Base-by-base conservation (phyloP, 2,329 filamentous ascomycete genomes). In the Diatrype stigma region DNA sequence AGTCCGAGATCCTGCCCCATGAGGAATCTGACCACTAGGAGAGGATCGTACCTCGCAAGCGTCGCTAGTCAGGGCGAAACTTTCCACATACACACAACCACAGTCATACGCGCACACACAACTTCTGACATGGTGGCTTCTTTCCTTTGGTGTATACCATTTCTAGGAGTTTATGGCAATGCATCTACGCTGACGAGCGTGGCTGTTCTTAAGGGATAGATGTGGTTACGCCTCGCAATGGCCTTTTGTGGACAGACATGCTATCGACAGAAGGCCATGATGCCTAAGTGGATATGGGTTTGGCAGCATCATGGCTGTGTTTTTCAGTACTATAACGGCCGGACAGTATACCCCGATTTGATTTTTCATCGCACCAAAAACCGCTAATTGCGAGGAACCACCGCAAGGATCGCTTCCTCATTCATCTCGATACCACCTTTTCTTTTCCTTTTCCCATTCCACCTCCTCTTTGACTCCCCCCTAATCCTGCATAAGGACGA, bases 1-100 rank as follows among this genome's bases (percentile, higher is more conserved):
- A 61, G 44, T 65, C 63, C 4, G 58, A 58, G 38, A 56, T 56
- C 37, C 45, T 66, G 45, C 53, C 62, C 10, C 57, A 61, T 35
- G 61, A 57, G 19, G 60, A 63, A 21, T 54, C 57, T 11, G 56
- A 59, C 11, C 17, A 23, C 17, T 38, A 11, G 19, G 7, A 21
- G 30, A 14, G n/a, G 1, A 6, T n/a, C n/a, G n/a, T 2, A 21
- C 8, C 16, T 44, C 10, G 12, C 19, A 10, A 19, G 10, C 6
- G n/a, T 17, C 4, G 5, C 40, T 14, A 11, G 12, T 44, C 23
- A 11, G n/a, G 19, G 21, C 19, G 40, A 16, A 14, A 17, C 30
- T 34, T 7, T 34, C 30, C 7, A 34, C 30, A 34, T 14, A 34
- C 30, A 34, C 7, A 7, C n/a, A n/a, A n/a, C n/a, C n/a, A n/a